These are phyloP conservation scores for Planoprotostelium fungivorum DNA, from an alignment of 78 protist genomes.

Conservation along the genomic window DNA sequence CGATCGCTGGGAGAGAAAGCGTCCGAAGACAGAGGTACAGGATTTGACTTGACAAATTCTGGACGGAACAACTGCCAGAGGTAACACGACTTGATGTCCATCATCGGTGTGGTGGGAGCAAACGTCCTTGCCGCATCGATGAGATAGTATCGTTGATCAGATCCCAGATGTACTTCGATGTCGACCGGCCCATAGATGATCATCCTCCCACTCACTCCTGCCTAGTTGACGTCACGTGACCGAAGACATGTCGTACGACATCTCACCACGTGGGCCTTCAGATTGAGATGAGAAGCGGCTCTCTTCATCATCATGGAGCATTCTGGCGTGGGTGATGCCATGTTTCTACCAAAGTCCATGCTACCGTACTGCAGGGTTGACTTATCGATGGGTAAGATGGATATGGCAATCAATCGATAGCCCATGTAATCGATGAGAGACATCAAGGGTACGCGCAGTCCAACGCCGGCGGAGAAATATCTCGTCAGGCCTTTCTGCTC, in stretches of 20 bases:
- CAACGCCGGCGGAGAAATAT: constrained; percentile 24
- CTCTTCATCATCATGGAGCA: constrained; percentile 7
- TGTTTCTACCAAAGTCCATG: constrained; percentile 52
- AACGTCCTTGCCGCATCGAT: constrained; percentile 56
- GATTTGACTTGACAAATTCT: constrained; percentile 61
- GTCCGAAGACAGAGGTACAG: constrained; percentile 40
- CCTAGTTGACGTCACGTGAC: constrained; percentile 6
- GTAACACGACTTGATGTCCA: constrained; percentile 45
- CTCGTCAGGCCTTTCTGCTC: constrained; percentile 54
- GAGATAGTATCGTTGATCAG: constrained; percentile 52
- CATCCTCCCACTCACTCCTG: constrained; percentile 1
- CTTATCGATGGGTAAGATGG: constrained; percentile 49
- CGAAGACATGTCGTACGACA: constrained; percentile 13
- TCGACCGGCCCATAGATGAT: constrained; percentile 22
- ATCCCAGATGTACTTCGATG: constrained; percentile 47
- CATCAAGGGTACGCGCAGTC: constrained; percentile 59
- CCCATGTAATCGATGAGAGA: constrained; percentile 69
- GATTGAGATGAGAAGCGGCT: constrained; percentile 30
- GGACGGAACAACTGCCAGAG: constrained; percentile 60
- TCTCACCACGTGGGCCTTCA: constrained; percentile 53
- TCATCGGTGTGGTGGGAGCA: constrained; percentile 63
- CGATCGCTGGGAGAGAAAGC: constrained; percentile 20
- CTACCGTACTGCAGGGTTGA: constrained; percentile 35
- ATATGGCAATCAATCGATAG: constrained; percentile 58
- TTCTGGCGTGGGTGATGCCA: constrained; percentile 20